Conservation (phyloP, 192 early-diverging fungal species). For the Linderina pennispora region DNA sequence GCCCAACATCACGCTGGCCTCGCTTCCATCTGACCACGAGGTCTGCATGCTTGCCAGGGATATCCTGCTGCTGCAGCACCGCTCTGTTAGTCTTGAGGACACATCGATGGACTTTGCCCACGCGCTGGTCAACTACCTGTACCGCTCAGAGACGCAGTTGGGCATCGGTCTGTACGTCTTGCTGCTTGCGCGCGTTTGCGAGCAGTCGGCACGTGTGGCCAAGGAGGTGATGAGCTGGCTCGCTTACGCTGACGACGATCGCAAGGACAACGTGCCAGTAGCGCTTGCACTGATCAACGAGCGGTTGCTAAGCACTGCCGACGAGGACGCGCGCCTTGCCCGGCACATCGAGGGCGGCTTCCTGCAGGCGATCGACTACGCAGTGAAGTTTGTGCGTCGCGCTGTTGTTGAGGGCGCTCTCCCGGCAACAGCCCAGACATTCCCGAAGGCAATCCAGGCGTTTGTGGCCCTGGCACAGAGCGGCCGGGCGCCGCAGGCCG, state of each 20-base stretch:
- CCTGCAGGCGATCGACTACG: slow-evolving; percentile 67
- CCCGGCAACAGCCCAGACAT: slow-evolving; percentile 51
- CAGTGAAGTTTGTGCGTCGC: slow-evolving; percentile 65
- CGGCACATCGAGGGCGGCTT: slow-evolving; percentile 76
- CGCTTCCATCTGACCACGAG: slow-evolving; percentile 74
- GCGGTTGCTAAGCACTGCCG: slow-evolving; percentile 64
- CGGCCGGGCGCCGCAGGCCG: slow-evolving; percentile 53
- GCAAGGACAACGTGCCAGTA: slow-evolving; percentile 84
- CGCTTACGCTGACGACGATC: slow-evolving; percentile 90
- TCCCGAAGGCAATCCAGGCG: slow-evolving; percentile 67
- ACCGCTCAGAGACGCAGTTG: slow-evolving; percentile 67
- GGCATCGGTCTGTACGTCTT: slow-evolving; percentile 77
- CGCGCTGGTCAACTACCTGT: slow-evolving; percentile 81
- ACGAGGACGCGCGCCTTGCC: slow-evolving; percentile 87
- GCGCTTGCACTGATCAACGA: slow-evolving; percentile 77
- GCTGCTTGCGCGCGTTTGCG: slow-evolving; percentile 79
- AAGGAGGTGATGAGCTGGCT: slow-evolving; percentile 91
- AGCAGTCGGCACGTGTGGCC: slow-evolving; percentile 68
- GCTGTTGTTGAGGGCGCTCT: slow-evolving; percentile 49
- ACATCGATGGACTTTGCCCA: slow-evolving; percentile 82
- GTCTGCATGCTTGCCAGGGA: slow-evolving; percentile 67
- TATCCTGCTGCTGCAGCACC: slow-evolving; percentile 64
- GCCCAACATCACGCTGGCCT: slow-evolving; percentile 44
- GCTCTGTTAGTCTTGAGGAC: slow-evolving; percentile 70
- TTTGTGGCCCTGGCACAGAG: slow-evolving; percentile 59